A percentile compares a stretch with the other conserved stretches of the same genome.
Conservation (phyloP, 352 stramenopile species). For the Halophytophthora batemanensis region DNA sequence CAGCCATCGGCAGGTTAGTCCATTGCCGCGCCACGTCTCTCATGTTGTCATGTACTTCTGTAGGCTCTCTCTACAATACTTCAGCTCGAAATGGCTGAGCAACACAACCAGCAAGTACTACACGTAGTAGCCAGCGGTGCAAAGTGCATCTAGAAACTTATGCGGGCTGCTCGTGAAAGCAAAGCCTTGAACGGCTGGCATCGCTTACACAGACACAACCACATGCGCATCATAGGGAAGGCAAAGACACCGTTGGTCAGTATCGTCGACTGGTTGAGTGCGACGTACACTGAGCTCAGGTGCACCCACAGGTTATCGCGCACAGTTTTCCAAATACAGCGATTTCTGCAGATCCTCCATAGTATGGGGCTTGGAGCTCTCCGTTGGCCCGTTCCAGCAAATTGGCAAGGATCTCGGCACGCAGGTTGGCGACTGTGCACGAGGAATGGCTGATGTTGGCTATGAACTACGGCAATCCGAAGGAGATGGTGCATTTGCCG, state of each 20-base stretch:
- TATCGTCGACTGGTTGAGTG: conserved; percentile 39
- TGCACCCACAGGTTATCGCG: conserved; percentile 65
- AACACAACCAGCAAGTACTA: conserved; percentile 30
- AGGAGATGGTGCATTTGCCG: conserved; percentile 66
- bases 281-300: conserved; percentile 36
- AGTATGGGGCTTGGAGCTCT: conserved; percentile 16
- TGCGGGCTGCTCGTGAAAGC: conserved; percentile 53
- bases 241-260: conserved; percentile 55
- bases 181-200: conserved; percentile 56
- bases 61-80: no score
- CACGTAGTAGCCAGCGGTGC: conserved; percentile 54
- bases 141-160: conserved; percentile 50
- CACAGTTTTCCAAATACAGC: conserved; percentile 60
- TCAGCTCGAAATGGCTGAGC: conserved; percentile 39
- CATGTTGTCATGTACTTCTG: no score
- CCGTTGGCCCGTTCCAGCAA: conserved; percentile 22
- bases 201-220: conserved; percentile 46
- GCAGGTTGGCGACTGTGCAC: conserved; percentile 37
- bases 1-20: no score
- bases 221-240: conserved; percentile 41
- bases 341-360: conserved; percentile 49
- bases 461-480: conserved; percentile 69
- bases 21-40: no score
- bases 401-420: conserved; percentile 41
- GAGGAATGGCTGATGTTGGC: conserved; percentile 73